Evolutionary conservation across 163 green algal species (phyloP), one percentile per base, ranked within the genome.

Genomic region (Scenedesmus sp.): DNA sequence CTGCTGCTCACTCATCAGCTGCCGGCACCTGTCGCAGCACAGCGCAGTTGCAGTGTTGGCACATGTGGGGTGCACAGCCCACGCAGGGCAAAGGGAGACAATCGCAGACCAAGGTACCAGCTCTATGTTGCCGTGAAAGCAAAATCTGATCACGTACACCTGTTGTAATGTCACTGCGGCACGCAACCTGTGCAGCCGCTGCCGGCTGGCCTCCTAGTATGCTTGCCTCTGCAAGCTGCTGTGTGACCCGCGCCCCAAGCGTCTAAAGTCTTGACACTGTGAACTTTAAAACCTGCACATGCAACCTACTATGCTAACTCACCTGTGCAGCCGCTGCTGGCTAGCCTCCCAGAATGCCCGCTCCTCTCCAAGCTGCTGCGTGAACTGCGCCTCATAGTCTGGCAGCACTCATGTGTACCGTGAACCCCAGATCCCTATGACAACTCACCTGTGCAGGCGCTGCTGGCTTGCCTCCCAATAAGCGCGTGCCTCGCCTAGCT

Each of bases 381-480:
- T 84, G 79, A 99, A 99, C 73, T 97, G 92, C 34, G 96, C 96
- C 94, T 99, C 97, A 91, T 97, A 98, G n/a, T 96, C 94, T 4
- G 97, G 97, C 88, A 99, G 95, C 2, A 96, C 96, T 2, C 97
- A 92, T 59, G 99, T 93, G 34, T 46, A 46, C 34, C 34, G 34
- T 46, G 34, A 46, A 46, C 34, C 34, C 34, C 34, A 46, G 34
- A 46, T 46, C 34, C 34, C 34, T 46, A 20, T 20, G 12, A 5
- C 74, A 8, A 20, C 70, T 12, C 84, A 94, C 87, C 91, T 91
- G 10, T 93, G 87, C 79, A 95, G 20, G 13, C 93, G 91, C 88
- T 94, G 77, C 91, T 95, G 90, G 67, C 91, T 93, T 56, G 92
- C 91, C 18, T 96, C 93, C 91, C 91, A 95, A 59, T 94, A 93